Percentiles rank a stretch among this genome's conserved stretches.
Evolutionary conservation across 2,329 filamentous ascomycete genomes (phyloP).

Genomic region (Shiraia bambusicola): DNA sequence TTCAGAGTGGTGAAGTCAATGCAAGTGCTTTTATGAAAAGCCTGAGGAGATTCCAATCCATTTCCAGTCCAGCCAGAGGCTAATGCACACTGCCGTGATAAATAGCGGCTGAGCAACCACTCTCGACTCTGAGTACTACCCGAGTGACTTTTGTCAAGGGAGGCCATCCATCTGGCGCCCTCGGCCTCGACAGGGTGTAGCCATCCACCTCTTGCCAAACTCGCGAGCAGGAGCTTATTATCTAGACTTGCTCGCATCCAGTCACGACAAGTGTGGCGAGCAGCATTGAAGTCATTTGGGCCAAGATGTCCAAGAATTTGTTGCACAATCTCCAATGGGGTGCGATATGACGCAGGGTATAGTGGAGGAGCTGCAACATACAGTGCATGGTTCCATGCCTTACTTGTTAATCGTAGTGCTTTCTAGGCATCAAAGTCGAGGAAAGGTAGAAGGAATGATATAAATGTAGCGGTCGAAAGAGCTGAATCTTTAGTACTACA

Average conservation of each 20-base stretch:
- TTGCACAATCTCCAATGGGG: conserved; percentile 54
- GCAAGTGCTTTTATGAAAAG: conserved; percentile 17
- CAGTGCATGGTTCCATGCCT: conserved; percentile 38
- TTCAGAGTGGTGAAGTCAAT: conserved; percentile 42
- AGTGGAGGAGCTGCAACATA: conserved; percentile 17
- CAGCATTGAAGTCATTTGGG: conserved; percentile 60
- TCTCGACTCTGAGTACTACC: conserved; percentile 15
- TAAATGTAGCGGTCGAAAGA: neutral
- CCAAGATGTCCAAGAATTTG: conserved; percentile 49
- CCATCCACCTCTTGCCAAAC: conserved; percentile 61
- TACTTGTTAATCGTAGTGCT: conserved; percentile 38
- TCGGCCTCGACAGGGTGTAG: conserved; percentile 9
- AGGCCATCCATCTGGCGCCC: neutral
- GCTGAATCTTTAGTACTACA: neutral
- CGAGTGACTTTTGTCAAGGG: neutral
- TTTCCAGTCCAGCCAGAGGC: conserved; percentile 45
- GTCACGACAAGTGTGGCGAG: conserved; percentile 59
- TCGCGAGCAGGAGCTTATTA: conserved; percentile 50
- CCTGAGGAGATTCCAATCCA: conserved; percentile 21
- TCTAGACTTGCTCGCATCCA: conserved; percentile 64
- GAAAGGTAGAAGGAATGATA: conserved; percentile 11
- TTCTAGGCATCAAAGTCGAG: conserved; percentile 17
- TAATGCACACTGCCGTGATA: conserved; percentile 55
- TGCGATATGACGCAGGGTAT: conserved; percentile 29
- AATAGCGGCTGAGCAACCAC: conserved; percentile 49